Evolutionary conservation across 2,329 filamentous ascomycete genomes (phyloP), one percentile per base, ranked within the genome.

Genomic region (Epichloe gansuensis): DNA sequence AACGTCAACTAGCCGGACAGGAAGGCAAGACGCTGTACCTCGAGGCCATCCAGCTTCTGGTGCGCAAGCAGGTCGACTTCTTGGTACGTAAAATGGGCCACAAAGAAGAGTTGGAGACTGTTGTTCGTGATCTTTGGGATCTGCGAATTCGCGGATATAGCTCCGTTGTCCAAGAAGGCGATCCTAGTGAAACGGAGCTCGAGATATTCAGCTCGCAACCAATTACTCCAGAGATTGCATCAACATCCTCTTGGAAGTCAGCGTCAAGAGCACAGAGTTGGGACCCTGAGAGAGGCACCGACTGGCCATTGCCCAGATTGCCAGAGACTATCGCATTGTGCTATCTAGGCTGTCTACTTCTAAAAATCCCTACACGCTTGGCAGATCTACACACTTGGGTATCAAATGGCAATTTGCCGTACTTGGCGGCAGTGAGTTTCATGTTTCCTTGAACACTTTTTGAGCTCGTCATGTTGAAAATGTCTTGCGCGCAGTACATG

Each of bases 41-140:
- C 38, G 86, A 95, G 64, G 85, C 82, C 57, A 79, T 94, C 54
- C 91, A 97, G 67, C 73, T 95, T 35, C 77, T 97, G 47, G 72
- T 98, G 31, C 82, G 90, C 65, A 88, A 86, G 63, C 91, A 97
- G 71, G 71, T 88, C 15, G 70, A 80, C 62, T 91, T 85, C 75
- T 73, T 97, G 34, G 72, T 95, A 13, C 71, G 78, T 23, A 72
- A 75, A 5, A 82, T 83, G 63, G 77, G 78, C 0, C 76, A 93
- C 47, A 83, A 85, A 1, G 67, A 73, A 4, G 85, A 95, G 60
- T 74, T 96, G 12, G 89, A 95, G 73, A 83, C 73, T 7, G 75
- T 95, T 9, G 82, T 94, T 5, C 81, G 83, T 54, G 90, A 95
- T 64, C 76, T 98, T 13, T 98, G 93, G 91, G 76, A 84, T 50